phyloP scores from a whole-genome alignment of 1,284 basidiomycete species.

The Naganishia sp. region DNA sequence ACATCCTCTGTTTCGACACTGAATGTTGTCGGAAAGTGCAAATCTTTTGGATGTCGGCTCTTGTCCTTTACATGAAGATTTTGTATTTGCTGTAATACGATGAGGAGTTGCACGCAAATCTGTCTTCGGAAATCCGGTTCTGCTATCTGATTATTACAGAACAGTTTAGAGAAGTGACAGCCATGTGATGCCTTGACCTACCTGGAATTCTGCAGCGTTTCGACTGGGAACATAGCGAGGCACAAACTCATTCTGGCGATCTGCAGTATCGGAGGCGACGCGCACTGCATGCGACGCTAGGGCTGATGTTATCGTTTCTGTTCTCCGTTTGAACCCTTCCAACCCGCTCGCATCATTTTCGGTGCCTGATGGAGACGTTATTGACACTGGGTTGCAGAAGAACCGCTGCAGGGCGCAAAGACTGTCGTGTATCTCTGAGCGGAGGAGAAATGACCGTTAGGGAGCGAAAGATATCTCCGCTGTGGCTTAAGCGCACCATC shows the following conservation, averaged over 20 bases:
- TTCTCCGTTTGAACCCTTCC: constrained; percentile 7
- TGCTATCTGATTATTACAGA: not conserved
- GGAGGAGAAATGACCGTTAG: not conserved
- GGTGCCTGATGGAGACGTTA: not conserved
- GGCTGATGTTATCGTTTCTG: constrained; percentile 1
- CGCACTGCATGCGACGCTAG: not conserved
- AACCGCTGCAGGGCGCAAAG: constrained; percentile 15
- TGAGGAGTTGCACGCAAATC: constrained; percentile 13
- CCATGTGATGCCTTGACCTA: not conserved
- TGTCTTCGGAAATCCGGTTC: constrained; percentile 12
- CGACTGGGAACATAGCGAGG: constrained; percentile 18
- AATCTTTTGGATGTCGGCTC: constrained; percentile 17
- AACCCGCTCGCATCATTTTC: constrained; percentile 2
- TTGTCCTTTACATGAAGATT: constrained; percentile 25
- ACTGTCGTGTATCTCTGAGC: constrained; percentile 4
- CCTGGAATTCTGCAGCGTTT: constrained; percentile 15
- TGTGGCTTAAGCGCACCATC: not conserved
- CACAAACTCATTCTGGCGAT: not conserved
- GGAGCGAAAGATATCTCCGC: not conserved
- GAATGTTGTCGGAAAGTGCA: constrained; percentile 14
- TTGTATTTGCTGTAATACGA: constrained; percentile 23
- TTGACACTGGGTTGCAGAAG: constrained; percentile 12
- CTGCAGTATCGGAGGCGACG: no score
- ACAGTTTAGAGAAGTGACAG: no score
- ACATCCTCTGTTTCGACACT: constrained; percentile 20